Evolutionary conservation across 2,329 filamentous ascomycete species (phyloP).

Genomic region (Orbilia javanica): DNA sequence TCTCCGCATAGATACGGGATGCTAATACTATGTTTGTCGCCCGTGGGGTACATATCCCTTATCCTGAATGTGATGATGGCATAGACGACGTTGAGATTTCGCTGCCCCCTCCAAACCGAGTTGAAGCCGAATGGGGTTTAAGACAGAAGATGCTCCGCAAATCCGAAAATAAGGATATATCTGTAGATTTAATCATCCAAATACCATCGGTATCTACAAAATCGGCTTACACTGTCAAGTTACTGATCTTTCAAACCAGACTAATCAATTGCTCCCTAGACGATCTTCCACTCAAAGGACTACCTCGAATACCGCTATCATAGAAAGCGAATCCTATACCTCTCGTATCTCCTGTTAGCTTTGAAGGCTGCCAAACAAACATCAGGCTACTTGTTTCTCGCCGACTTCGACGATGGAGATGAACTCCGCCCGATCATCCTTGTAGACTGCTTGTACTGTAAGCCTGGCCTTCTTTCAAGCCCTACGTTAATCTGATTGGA

Average conservation of each 20-base stretch:
- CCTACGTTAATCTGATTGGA: background rate
- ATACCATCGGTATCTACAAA: slow-evolving; percentile 28
- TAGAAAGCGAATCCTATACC: slow-evolving; percentile 32
- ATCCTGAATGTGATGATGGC: background rate
- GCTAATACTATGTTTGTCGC: slow-evolving; percentile 1
- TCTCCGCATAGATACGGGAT: slow-evolving; percentile 4
- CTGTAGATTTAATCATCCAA: slow-evolving; percentile 30
- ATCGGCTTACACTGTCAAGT: background rate
- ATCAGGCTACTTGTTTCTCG: background rate
- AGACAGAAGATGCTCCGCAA: slow-evolving; percentile 13
- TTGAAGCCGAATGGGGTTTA: slow-evolving; percentile 27
- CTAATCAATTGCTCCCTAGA: slow-evolving; percentile 19
- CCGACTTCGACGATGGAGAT: slow-evolving; percentile 34
- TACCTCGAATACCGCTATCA: slow-evolving; percentile 40
- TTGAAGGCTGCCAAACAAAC: background rate
- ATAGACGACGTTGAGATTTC: background rate
- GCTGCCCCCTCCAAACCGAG: background rate
- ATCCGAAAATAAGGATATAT: background rate
- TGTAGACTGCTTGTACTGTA: slow-evolving; percentile 6
- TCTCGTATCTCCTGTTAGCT: slow-evolving; percentile 26
- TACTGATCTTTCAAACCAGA: background rate
- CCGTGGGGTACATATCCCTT: slow-evolving; percentile 10
- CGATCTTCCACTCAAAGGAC: slow-evolving; percentile 23
- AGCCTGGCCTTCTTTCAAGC: slow-evolving; percentile 16
- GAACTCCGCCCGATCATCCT: slow-evolving; percentile 34